Conservation (phyloP, 176 grass and related monocot species). For the Paspalum vaginatum region DNA sequence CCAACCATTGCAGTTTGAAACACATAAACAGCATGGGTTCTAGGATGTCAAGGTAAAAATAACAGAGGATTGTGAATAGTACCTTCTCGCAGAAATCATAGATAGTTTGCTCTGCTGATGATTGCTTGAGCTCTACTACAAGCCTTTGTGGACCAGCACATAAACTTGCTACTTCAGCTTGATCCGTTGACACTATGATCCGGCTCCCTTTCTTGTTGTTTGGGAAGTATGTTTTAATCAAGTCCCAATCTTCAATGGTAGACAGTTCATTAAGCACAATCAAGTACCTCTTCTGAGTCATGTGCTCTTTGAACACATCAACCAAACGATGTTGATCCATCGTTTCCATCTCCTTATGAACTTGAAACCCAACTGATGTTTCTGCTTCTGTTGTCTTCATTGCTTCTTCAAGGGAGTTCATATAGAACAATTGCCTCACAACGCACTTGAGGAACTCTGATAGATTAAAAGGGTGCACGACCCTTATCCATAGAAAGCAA, state of each 20-base stretch:
- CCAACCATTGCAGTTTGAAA: no score
- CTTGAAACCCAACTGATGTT: no score
- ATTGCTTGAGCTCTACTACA: neutral
- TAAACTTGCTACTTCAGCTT: neutral
- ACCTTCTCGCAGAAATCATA: neutral
- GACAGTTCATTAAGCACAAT: neutral
- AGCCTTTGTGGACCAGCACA: neutral
- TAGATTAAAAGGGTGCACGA: no score
- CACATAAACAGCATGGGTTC: no score
- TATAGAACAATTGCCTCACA: no score
- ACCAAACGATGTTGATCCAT: neutral
- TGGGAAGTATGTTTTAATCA: neutral
- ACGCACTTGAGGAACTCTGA: no score
- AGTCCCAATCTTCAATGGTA: neutral
- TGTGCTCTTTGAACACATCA: neutral
- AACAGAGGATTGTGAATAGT: neutral
- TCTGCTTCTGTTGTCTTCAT: no score
- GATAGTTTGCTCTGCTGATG: neutral
- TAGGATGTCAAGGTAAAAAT: no score
- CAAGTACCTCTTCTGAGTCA: neutral
- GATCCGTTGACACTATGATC: neutral
- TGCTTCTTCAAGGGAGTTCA: no score
- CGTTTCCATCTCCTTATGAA: no score
- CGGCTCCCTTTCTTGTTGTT: neutral
- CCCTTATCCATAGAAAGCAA: no score